A percentile compares a stretch with the other conserved stretches of the same genome.
phyloP scores from a whole-genome alignment of 2,329 filamentous ascomycete genomes.

The Chalara sp. region DNA sequence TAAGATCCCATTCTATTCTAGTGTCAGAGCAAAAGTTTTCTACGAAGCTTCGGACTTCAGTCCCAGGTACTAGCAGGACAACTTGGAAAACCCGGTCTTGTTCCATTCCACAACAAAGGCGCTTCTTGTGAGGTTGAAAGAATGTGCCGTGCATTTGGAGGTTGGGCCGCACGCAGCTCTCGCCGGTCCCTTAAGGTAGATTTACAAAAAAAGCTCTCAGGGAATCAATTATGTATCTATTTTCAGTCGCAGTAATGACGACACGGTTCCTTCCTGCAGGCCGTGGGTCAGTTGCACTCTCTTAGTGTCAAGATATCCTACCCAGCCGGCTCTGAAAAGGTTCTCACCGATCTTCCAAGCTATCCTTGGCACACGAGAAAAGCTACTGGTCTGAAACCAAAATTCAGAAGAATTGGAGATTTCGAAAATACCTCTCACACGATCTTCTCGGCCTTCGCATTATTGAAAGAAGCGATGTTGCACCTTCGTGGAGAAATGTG shows the following conservation, averaged over 20 bases:
- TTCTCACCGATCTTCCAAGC: constrained; percentile 33
- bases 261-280: constrained; percentile 1
- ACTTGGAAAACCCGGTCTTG: constrained; percentile 1
- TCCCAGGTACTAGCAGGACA: constrained; percentile 1
- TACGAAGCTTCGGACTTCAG: not conserved
- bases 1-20: constrained; percentile 20
- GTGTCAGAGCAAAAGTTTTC: constrained; percentile 11
- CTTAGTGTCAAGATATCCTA: not conserved
- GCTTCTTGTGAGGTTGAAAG: constrained; percentile 14
- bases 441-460: constrained; percentile 21
- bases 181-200: constrained; percentile 17
- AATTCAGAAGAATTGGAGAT: constrained; percentile 36
- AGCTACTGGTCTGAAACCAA: constrained; percentile 46
- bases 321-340: not conserved
- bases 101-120: not conserved
- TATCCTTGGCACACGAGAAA: constrained; percentile 46
- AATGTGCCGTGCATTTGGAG: constrained; percentile 4
- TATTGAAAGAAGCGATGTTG: constrained; percentile 12
- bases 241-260: constrained; percentile 5
- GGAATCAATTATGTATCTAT: constrained; percentile 4
- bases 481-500: constrained; percentile 25
- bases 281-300: constrained; percentile 2
- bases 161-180: constrained; percentile 13
- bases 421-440: constrained; percentile 36
- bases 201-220: constrained; percentile 3